Conservation (phyloP, 2,329 filamentous ascomycete genomes). For the Botrytis medusae region DNA sequence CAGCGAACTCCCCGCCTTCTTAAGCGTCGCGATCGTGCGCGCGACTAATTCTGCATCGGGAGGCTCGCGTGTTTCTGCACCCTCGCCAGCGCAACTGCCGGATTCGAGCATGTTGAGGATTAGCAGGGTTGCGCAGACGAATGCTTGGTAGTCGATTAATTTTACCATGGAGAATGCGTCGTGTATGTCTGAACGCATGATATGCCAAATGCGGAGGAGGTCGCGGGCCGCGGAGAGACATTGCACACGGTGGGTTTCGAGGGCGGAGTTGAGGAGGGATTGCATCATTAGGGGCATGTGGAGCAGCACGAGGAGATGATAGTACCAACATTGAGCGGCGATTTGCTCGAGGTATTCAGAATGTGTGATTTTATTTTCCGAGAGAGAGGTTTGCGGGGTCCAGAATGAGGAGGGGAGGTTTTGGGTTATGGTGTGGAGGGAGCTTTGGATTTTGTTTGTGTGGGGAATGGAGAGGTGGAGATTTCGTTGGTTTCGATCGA, state of each 20-base stretch:
- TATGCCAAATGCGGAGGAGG: background rate
- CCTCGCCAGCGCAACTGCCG: background rate
- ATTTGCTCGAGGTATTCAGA: background rate
- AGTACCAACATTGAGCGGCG: background rate
- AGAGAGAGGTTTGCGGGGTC: background rate
- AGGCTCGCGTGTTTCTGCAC: no score
- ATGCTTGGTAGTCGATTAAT: background rate
- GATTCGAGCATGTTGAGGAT: background rate
- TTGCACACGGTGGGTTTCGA: background rate
- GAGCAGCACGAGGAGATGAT: background rate
- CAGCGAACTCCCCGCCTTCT: background rate
- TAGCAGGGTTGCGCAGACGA: background rate
- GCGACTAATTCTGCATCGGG: background rate
- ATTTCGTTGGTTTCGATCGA: background rate
- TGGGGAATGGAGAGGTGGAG: background rate
- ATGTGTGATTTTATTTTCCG: background rate
- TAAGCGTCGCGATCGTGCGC: background rate
- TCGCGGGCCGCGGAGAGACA: background rate
- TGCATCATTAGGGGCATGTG: background rate
- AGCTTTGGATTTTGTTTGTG: background rate
- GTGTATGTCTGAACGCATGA: background rate
- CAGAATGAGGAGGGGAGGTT: background rate
- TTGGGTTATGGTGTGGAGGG: no score
- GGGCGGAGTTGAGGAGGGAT: background rate
- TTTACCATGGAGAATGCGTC: background rate